Percentiles rank a stretch among this genome's conserved stretches.
These are phyloP conservation scores for Pseudonitzschia pungens DNA, from an alignment of 108 stramenopile genomes.

Conservation along the genomic window DNA sequence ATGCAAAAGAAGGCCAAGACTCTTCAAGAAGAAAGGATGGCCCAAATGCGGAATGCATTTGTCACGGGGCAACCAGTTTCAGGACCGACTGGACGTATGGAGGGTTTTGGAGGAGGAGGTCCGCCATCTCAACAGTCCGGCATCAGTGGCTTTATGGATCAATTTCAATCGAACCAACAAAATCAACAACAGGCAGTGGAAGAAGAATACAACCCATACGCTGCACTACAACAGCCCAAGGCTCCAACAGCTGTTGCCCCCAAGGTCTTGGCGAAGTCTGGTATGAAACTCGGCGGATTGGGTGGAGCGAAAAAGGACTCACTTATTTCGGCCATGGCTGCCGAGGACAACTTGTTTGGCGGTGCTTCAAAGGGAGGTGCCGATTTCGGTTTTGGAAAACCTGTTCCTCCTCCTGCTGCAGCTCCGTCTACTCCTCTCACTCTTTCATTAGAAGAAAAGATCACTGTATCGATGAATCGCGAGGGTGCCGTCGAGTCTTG, in stretches of 20 bases:
- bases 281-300: slow-evolving; percentile 87
- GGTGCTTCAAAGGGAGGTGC: slow-evolving; percentile 46
- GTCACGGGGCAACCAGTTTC: slow-evolving; percentile 60
- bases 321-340: slow-evolving; percentile 93
- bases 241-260: slow-evolving; percentile 41
- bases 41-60: slow-evolving; percentile 67
- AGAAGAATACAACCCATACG: slow-evolving; percentile 46
- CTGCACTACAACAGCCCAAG: slow-evolving; percentile 48
- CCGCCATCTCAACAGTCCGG: slow-evolving; percentile 36
- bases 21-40: slow-evolving; percentile 85
- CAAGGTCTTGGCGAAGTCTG: slow-evolving; percentile 83
- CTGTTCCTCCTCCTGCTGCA: slow-evolving; percentile 51
- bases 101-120: slow-evolving; percentile 68
- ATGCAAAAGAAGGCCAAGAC: slow-evolving; percentile 89
- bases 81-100: slow-evolving; percentile 62
- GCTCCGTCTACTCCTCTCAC: slow-evolving; percentile 87
- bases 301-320: slow-evolving; percentile 74
- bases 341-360: slow-evolving; percentile 91
- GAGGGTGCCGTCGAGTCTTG: slow-evolving; percentile 92
- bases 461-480: slow-evolving; percentile 85
- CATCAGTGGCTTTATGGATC: slow-evolving; percentile 40
- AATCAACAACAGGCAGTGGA: slow-evolving; percentile 16
- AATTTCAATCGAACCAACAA: slow-evolving; percentile 35
- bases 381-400: slow-evolving; percentile 48
- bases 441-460: slow-evolving; percentile 89